Evolutionary conservation across 495 filamentous ascomycete genomes (phyloP).

Genomic region (Antarctomyces pellizariae): DNA sequence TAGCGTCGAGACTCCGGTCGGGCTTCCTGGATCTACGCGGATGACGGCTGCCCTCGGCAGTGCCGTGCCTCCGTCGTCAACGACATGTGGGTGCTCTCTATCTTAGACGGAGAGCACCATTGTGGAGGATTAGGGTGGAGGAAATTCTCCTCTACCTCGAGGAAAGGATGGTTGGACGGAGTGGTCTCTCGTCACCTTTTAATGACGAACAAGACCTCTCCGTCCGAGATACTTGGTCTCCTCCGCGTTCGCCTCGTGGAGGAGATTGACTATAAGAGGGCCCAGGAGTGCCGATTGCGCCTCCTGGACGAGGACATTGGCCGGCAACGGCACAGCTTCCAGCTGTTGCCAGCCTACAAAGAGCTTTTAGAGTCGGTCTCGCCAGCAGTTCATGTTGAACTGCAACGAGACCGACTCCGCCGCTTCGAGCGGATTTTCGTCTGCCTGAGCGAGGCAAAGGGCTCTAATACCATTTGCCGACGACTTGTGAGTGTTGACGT

Average conservation of each 20-base stretch:
- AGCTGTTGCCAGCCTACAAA: not conserved
- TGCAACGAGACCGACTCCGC: too few species aligned
- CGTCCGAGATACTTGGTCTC: not conserved
- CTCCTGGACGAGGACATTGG: not conserved
- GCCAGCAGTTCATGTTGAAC: too few species aligned
- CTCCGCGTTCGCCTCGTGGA: not conserved
- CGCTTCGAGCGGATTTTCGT: too few species aligned
- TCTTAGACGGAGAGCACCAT: not conserved
- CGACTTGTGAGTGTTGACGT: too few species aligned
- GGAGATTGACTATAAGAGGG: conserved; percentile 1
- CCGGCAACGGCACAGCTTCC: not conserved
- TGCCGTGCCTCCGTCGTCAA: not conserved
- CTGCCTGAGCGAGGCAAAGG: too few species aligned
- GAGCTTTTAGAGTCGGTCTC: too few species aligned
- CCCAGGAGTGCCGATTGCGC: not conserved
- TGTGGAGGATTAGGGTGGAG: not conserved
- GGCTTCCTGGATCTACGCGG: too few species aligned
- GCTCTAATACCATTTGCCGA: too few species aligned
- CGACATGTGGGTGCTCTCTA: not conserved
- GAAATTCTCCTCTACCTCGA: not conserved
- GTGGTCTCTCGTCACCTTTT: not conserved
- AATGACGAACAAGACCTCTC: not conserved
- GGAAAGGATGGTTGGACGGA: not conserved
- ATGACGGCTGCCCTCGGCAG: not conserved
- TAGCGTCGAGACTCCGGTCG: not conserved